Evolutionary conservation across 2,329 filamentous ascomycete species (phyloP), one percentile per base, ranked within the genome.

Genomic region (Thelonectria discophora): DNA sequence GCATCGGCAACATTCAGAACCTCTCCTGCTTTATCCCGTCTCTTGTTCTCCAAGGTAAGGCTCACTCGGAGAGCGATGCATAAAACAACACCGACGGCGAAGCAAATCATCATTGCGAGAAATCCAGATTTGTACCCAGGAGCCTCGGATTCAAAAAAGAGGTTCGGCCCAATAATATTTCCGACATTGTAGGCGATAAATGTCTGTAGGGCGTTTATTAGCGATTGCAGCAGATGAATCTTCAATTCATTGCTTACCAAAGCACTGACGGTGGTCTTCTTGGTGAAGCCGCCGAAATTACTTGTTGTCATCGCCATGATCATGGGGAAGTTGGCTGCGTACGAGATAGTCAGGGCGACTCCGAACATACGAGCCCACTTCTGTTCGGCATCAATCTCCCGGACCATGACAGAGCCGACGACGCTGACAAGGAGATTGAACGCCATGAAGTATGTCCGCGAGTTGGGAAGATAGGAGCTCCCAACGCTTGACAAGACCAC

Each of bases 391-490:
- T 32, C 13, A 12, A 63, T 42, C 34, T 63, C 42, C 13, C 49
- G 43, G 15, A 63, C 49, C 10, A 63, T 34, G 5, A 50, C 48
- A 1, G 49, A 45, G 5, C 61, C 61, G 17, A 61, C 43, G 9
- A 73, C 58, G 15, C 63, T 54, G 8, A 74, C 17, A n/a, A 60
- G 53, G 20, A 65, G 62, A 30, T 68, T 67, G n/a, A 66, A 59
- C 0, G 63, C 54, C 68, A 75, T 72, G 42, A 73, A 72, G 17
- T 68, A 65, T 0, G 68, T 72, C 2, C 73, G 67, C 3, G 67
- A 62, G 59, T 74, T 72, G 18, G 45, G 60, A 20, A 74, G 30
- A 11, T 65, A 65, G 2, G 67, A 62, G 62, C 70, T 72, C 2
- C 69, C 68, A 5, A 43, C 42, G 1, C 68, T 70, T 24, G 60